A percentile compares a stretch with the other conserved stretches of the same genome.
Conservation (phyloP, 371 early-diverging fungal species). For the Haplosporangium sp. region DNA sequence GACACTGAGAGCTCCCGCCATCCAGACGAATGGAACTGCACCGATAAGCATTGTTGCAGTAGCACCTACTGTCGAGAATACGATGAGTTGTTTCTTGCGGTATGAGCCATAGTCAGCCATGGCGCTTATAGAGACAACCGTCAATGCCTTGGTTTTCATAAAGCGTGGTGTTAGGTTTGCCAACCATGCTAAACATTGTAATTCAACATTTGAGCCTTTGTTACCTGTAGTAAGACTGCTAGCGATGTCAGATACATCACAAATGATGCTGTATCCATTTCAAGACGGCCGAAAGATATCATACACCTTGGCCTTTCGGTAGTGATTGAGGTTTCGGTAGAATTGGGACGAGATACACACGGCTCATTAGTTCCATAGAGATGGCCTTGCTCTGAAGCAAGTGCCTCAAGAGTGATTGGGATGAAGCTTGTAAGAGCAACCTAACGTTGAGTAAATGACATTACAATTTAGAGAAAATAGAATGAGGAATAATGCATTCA, state of each 20-base stretch:
- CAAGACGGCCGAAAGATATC: conserved; percentile 41
- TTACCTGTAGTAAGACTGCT: conserved; percentile 47
- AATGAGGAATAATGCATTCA: not conserved
- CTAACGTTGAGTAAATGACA: conserved; percentile 3
- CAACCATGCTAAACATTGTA: not conserved
- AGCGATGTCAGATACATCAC: conserved; percentile 50
- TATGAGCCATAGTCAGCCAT: conserved; percentile 51
- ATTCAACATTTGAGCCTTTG: not conserved
- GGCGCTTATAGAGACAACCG: conserved; percentile 45
- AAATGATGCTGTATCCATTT: conserved; percentile 54
- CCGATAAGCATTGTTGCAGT: conserved; percentile 50
- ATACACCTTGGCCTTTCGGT: conserved; percentile 38
- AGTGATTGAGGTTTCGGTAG: conserved; percentile 5
- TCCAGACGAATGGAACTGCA: conserved; percentile 34
- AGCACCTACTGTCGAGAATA: conserved; percentile 39
- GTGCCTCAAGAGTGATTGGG: conserved; percentile 53
- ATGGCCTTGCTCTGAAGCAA: conserved; percentile 44
- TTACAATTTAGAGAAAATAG: not conserved
- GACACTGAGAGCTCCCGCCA: conserved; percentile 55
- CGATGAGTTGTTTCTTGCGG: conserved; percentile 48
- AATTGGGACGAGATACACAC: conserved; percentile 22
- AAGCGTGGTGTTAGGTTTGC: not conserved
- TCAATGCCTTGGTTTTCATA: conserved; percentile 29
- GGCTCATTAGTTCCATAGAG: conserved; percentile 46
- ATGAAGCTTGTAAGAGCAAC: conserved; percentile 54